phyloP scores from a whole-genome alignment of 768 basidiomycete genomes.

The Mycena pura region DNA sequence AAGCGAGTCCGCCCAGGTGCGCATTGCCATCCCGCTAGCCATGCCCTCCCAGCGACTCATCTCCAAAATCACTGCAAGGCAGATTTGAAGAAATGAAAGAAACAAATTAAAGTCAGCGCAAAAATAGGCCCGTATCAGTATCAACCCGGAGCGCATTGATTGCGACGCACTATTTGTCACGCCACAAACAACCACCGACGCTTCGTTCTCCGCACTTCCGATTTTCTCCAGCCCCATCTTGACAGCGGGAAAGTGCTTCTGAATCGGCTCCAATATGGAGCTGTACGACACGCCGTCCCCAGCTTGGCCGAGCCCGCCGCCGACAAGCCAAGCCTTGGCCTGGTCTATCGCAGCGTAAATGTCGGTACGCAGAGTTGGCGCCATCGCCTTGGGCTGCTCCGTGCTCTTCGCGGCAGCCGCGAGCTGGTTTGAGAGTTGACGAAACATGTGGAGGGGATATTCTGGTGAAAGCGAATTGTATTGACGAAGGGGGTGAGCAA shows the following conservation, averaged over 20 bases:
- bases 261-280: slow-evolving; percentile 41
- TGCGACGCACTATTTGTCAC: slow-evolving; percentile 50
- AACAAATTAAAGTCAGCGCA: no score
- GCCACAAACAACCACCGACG: slow-evolving; percentile 56
- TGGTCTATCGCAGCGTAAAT: slow-evolving; percentile 57
- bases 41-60: slow-evolving; percentile 64
- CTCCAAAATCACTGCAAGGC: slow-evolving; percentile 50
- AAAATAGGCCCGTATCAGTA: slow-evolving; percentile 10
- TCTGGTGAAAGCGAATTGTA: slow-evolving; percentile 7
- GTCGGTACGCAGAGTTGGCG: slow-evolving; percentile 56
- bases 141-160: background rate
- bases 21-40: slow-evolving; percentile 62
- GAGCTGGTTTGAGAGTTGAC: slow-evolving; percentile 50
- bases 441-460: slow-evolving; percentile 46
- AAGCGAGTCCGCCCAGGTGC: slow-evolving; percentile 60
- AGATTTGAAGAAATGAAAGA: no score
- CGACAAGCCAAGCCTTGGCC: slow-evolving; percentile 52
- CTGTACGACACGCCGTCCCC: slow-evolving; percentile 61
- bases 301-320: slow-evolving; percentile 50
- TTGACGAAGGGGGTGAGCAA: slow-evolving; percentile 17
- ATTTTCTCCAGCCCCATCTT: slow-evolving; percentile 54
- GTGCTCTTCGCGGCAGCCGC: slow-evolving; percentile 38
- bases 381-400: slow-evolving; percentile 51
- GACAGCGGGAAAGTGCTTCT: slow-evolving; percentile 54
- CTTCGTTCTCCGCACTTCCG: slow-evolving; percentile 55